Evolutionary conservation across 805 yeast genomes (phyloP), one percentile per base, ranked within the genome.

Genomic region (Sungouiella blattae): DNA sequence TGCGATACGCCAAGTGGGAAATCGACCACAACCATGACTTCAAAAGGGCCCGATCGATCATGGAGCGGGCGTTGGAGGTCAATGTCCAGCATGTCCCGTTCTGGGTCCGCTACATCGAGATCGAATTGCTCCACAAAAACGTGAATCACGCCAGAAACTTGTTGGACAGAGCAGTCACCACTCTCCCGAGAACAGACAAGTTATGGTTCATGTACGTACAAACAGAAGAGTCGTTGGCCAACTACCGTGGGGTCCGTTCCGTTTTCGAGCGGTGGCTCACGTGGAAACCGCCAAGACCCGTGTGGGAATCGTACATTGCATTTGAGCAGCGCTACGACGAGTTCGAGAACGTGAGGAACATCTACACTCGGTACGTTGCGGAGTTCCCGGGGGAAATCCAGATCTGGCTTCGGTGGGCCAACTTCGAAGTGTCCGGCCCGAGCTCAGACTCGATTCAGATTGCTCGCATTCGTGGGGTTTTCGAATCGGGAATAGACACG

Each of bases 1-100:
- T 87, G 55, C 68, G 96, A 37, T 93, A 91, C 57, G 98, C 96
- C 0, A 75, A 74, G 39, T 87, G 88, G 76, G 98, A 91, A 58
- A 57, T 80, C 4, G 83, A 83, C 4, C 59, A 63, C 40, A 91
- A 86, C 47, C 82, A 78, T 40, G 95, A 91, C 51, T 69, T 75
- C 41, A 69, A 75, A 13, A 67, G 97, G 15, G 95, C 95, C 0
- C 67, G 98, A 36, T 85, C 96, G 0, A 69, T 93, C 5, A 84
- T 83, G 60, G 98, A 91, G 57, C 69, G 98, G 33, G 94, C 95
- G 0, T 55, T 91, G 21, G 83, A 79, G 34, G 87, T 86, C 6
- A 83, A 87, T 49, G 74, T 77, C 11, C 76, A 80, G 18, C 78
- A 82, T 53, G 79, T 89, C 2, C 88, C 95, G 4, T 58, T 91